Evolutionary conservation across 352 stramenopile species (phyloP), one percentile per base, ranked within the genome.

Genomic region (Pseudoperonospora humuli): DNA sequence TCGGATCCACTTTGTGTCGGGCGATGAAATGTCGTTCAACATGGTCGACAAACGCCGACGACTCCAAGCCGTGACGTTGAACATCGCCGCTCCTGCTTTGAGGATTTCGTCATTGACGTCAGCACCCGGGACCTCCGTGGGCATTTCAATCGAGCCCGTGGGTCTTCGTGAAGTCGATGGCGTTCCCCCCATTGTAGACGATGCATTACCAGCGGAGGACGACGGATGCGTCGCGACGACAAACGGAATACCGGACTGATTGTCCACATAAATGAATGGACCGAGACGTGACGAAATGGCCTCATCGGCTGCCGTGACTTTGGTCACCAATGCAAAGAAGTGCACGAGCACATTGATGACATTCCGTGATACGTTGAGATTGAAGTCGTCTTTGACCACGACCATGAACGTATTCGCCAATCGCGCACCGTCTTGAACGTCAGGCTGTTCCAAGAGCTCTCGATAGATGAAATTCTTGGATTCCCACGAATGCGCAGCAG

Each of bases 221-320:
- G 67, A 61, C 21, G 64, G 60, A 34, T 84, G 68, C 3, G 66
- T 78, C n/a, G 80, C 80, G 7, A 86, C 67, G n/a, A 83, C 50
- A 54, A 93, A 87, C 17, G 72, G 72, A 39, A 93, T 89, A 7
- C 80, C 80, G 2, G 77, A 87, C 35, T 93, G 77, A 36, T 93
- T 93, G 38, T 93, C 80, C 5, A 93, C 75, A 42, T 93, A 93
- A 37, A 93, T 86, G 46, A 82, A 88, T 14, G 77, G 74, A 1
- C 80, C 80, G 19, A 93, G 73, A 6, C 71, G 73, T 7, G 66
- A 62, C 26, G 50, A 55, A 20, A 73, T 50, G 10, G 51, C 58
- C 39, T 81, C 64, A 14, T 70, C 54, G 27, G 59, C 43, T 14
- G 59, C 41, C 9, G 60, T 73, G 14, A 67, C 70, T 45, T 80